Base-by-base conservation (phyloP, 768 basidiomycete genomes). In the Hygrophorus pudorinus region DNA sequence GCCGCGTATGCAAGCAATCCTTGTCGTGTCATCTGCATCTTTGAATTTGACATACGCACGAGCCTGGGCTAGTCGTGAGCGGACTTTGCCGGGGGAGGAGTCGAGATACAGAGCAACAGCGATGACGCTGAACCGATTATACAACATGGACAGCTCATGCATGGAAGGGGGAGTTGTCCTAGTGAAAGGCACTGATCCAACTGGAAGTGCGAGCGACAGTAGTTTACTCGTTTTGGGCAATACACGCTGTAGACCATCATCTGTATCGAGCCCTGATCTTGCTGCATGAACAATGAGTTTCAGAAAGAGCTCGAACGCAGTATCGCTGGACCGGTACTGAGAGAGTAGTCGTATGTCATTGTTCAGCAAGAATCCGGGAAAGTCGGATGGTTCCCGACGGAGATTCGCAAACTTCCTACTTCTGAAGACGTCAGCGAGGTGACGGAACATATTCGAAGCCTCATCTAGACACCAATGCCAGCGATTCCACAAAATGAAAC, bases 51-150 rank as follows among this genome's bases (percentile, higher is more conserved):
- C 68, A 52, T 85, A 89, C 20, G 70, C 71, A 13, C 71, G 75
- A 5, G 83, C 81, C 42, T 77, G 78, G n/a, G 68, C 61, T 33
- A 92, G 59, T 12, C 83, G 76, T 35, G 71, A 68, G 3, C 61
- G 62, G 37, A 71, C 61, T 16, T 72, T 51, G 4, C 32, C 27
- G 3, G 27, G 70, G 2, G 65, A 51, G 1, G 65, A 56, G 37
- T 83, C 77, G 36, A 96, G 72, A 51, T 80, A 73, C 34, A 85
- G 70, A 3, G 78, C 79, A 20, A 87, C 67, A 4, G 82, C 76
- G 50, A 85, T 67, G 9, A 85, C 80, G 39, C 75, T 77, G 53
- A 87, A 78, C 7, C 91, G 78, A 60, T 96, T 96, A 60, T 82
- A 78, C 28, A 94, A 67, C 72, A 79, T 79, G 1, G 87, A 83